phyloP scores from a whole-genome alignment of 2,329 filamentous ascomycete species.

The Penicillium hordei region DNA sequence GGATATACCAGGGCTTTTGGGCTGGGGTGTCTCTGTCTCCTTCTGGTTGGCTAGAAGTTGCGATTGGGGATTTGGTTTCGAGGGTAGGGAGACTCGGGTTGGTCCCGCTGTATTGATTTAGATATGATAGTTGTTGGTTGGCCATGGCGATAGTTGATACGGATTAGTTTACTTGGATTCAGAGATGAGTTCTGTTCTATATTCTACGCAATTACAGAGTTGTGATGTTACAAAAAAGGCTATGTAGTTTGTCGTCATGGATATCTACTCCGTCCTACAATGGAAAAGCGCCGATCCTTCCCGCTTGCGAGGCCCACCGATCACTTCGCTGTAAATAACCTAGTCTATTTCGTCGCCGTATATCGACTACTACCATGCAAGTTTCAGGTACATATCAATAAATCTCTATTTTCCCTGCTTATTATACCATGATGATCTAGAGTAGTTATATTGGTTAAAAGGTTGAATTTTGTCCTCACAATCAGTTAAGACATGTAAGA shows the following conservation, averaged over 20 bases:
- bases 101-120: conserved; percentile 23
- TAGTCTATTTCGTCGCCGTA: not conserved
- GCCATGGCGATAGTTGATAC: conserved; percentile 11
- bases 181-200: not conserved
- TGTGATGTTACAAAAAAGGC: not conserved
- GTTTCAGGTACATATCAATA: not conserved
- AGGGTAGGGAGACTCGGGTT: conserved; percentile 22
- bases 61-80: conserved; percentile 19
- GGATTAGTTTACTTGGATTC: not conserved
- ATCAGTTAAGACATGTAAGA: not conserved
- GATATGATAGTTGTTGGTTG: conserved; percentile 17
- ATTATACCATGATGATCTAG: not conserved
- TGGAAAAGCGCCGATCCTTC: not conserved
- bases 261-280: not conserved
- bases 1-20: conserved; percentile 45
- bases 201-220: not conserved
- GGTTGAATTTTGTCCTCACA: too few relatives aligned
- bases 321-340: not conserved
- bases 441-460: not conserved
- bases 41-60: conserved; percentile 14
- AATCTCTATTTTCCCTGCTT: not conserved
- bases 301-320: not conserved
- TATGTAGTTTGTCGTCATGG: conserved; percentile 5
- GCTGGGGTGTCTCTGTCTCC: conserved; percentile 4
- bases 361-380: not conserved